Percentiles rank a stretch among this genome's conserved stretches.
phyloP scores from a whole-genome alignment of 352 stramenopile species.

The Phytophthora syringae region DNA sequence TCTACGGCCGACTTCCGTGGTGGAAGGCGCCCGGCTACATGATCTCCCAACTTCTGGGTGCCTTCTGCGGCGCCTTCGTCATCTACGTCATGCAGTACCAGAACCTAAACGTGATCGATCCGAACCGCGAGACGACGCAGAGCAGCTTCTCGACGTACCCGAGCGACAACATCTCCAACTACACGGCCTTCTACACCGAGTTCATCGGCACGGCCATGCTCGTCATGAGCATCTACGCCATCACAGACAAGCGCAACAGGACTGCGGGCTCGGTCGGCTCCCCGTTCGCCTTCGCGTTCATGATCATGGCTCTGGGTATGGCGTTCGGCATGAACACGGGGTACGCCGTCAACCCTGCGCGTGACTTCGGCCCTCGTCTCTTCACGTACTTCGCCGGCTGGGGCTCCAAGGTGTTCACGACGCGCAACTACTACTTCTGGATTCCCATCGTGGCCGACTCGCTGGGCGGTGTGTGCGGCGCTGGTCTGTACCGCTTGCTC shows the following conservation, averaged over 20 bases:
- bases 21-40: too few relatives aligned
- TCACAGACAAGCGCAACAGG: conserved; percentile 49
- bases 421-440: conserved; percentile 59
- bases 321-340: conserved; percentile 57
- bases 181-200: too few relatives aligned
- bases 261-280: conserved; percentile 37
- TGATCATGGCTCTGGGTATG: conserved; percentile 66
- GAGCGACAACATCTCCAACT: conserved; percentile 13
- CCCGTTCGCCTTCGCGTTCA: conserved; percentile 45
- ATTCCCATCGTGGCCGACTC: too few relatives aligned
- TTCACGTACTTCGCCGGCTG: conserved; percentile 40
- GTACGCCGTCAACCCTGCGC: conserved; percentile 58
- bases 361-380: conserved; percentile 56
- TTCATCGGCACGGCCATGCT: conserved; percentile 60
- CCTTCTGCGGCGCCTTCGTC: too few relatives aligned
- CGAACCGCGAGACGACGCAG: conserved; percentile 42
- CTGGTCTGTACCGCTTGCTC: conserved; percentile 36
- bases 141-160: conserved; percentile 56
- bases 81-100: conserved; percentile 59
- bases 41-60: too few relatives aligned
- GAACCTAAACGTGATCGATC: conserved; percentile 50
- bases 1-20: conserved; percentile 48
- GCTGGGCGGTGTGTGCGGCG: too few relatives aligned
- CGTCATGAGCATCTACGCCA: conserved; percentile 52
- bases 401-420: too few relatives aligned